Evolutionary conservation across 2,329 filamentous ascomycete genomes (phyloP).

Genomic region (Calonectria leucothoes): DNA sequence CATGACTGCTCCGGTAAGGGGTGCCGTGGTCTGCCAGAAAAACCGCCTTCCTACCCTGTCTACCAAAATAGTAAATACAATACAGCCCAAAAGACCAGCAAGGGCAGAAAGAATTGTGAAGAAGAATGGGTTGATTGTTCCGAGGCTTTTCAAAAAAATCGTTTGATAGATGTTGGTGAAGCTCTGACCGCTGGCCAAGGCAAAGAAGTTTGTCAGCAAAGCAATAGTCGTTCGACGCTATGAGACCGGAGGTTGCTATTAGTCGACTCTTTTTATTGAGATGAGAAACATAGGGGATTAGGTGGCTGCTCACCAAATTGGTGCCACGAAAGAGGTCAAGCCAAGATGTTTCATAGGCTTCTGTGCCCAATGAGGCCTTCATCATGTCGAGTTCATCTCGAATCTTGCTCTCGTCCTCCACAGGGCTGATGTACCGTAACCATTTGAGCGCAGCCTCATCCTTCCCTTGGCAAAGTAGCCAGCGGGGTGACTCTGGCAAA

Average conservation of each 20-base stretch:
- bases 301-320: not conserved
- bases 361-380: not conserved
- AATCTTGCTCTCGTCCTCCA: not conserved
- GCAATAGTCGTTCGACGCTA: not conserved
- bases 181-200: not conserved
- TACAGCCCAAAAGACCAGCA: not conserved
- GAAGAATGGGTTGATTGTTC: not conserved
- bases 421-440: not conserved
- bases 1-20: not conserved
- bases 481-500: not conserved
- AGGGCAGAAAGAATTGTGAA: not conserved
- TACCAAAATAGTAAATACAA: not conserved
- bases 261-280: not conserved
- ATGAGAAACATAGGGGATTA: not conserved
- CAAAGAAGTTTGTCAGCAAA: not conserved
- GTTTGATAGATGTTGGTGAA: not conserved
- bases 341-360: not conserved
- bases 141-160: not conserved
- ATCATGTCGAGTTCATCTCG: not conserved
- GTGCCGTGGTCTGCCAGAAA: not conserved
- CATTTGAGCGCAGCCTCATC: not conserved
- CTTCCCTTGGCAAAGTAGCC: not conserved
- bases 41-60: not conserved
- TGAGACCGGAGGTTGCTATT: not conserved
- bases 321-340: not conserved